Percentiles rank a stretch among this genome's conserved stretches.
These are phyloP conservation scores for Colletotrichum trifolii DNA, from an alignment of 2,329 filamentous ascomycete species.

Conservation along the genomic window DNA sequence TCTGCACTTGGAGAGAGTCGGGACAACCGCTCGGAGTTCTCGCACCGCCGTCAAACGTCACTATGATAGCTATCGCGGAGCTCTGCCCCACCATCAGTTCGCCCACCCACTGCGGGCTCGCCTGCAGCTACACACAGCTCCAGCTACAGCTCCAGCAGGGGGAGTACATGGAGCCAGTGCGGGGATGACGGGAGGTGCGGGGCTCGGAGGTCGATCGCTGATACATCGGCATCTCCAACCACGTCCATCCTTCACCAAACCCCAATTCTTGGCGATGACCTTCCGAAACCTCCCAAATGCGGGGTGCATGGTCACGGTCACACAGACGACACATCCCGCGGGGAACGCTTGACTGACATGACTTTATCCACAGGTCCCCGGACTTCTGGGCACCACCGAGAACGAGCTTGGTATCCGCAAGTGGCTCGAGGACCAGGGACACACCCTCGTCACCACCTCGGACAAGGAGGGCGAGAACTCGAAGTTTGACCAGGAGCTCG, in stretches of 20 bases:
- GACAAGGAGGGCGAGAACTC: slow-evolving; percentile 97
- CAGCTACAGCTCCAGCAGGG: too few relatives aligned
- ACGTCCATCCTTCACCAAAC: too few relatives aligned
- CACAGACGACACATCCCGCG: slow-evolving; percentile 4
- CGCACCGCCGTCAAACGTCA: slow-evolving; percentile 21
- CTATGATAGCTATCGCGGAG: slow-evolving; percentile 29
- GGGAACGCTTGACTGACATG: slow-evolving; percentile 17
- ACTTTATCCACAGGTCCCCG: slow-evolving; percentile 67
- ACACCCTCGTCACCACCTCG: slow-evolving; percentile 95
- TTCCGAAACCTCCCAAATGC: slow-evolving; percentile 30
- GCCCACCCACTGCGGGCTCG: slow-evolving; percentile 4
- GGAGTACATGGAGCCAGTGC: slow-evolving; percentile 16
- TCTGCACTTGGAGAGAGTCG: neutral
- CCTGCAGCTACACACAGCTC: neutral
- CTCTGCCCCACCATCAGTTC: slow-evolving; percentile 28
- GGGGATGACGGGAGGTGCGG: slow-evolving; percentile 36
- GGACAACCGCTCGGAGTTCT: neutral
- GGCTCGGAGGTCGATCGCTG: slow-evolving; percentile 36
- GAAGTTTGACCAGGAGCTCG: slow-evolving; percentile 93
- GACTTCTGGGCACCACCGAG: slow-evolving; percentile 93
- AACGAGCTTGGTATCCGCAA: slow-evolving; percentile 97
- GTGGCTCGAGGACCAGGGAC: slow-evolving; percentile 97
- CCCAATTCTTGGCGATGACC: slow-evolving; percentile 24
- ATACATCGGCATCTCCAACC: slow-evolving; percentile 34
- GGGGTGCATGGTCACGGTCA: slow-evolving; percentile 27